These are phyloP conservation scores for Penicillium capsulatum DNA, from an alignment of 2,329 filamentous ascomycete species.

Conservation along the genomic window DNA sequence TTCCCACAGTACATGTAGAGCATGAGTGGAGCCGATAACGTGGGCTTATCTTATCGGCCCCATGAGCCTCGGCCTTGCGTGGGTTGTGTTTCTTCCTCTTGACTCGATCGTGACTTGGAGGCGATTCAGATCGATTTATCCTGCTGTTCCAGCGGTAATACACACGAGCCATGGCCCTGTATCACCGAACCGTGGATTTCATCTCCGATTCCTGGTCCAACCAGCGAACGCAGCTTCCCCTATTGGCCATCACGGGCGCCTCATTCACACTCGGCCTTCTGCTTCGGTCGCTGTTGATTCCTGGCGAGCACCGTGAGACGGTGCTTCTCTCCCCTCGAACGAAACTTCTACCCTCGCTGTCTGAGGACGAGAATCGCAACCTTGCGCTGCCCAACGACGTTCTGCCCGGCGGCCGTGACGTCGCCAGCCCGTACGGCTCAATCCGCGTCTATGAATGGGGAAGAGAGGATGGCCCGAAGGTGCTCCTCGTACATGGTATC, in stretches of 20 bases:
- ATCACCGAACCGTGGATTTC: conserved; percentile 33
- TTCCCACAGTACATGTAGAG: too few relatives aligned
- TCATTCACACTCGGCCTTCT: conserved; percentile 35
- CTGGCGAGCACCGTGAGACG: conserved; percentile 7
- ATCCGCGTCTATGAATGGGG: conserved; percentile 79
- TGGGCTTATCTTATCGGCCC: too few relatives aligned
- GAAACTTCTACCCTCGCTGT: conserved; percentile 32
- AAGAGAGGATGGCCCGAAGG: conserved; percentile 63
- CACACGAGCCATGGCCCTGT: conserved; percentile 30
- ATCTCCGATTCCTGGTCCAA: conserved; percentile 32
- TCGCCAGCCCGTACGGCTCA: conserved; percentile 59
- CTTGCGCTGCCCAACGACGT: conserved; percentile 65
- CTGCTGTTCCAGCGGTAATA: neutral
- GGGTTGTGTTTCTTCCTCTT: too few relatives aligned
- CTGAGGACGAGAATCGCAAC: conserved; percentile 35
- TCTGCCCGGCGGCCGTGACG: conserved; percentile 60
- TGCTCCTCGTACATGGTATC: conserved; percentile 76
- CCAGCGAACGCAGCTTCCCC: conserved; percentile 28
- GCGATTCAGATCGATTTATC: too few relatives aligned
- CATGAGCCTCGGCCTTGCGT: too few relatives aligned
- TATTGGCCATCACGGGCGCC: conserved; percentile 34
- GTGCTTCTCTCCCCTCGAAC: conserved; percentile 37
- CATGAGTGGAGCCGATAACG: too few relatives aligned
- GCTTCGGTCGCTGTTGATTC: conserved; percentile 26
- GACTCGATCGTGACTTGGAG: too few relatives aligned